These are phyloP conservation scores for sunflower (Helianthus annuus) DNA, from an alignment of 129 eudicot genomes.

Conservation along the genomic window DNA sequence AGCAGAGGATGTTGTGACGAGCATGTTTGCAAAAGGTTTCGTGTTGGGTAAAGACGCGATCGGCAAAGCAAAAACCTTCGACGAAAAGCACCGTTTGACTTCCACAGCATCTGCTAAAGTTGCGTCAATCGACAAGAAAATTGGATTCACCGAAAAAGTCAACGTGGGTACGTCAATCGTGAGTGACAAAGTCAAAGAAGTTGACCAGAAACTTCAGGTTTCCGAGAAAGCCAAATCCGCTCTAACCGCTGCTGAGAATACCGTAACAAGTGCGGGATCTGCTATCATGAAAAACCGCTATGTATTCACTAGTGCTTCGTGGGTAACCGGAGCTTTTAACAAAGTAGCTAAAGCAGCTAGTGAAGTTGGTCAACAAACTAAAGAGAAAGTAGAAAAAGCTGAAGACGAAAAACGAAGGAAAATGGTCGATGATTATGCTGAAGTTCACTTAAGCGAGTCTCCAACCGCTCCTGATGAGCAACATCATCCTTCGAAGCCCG, in stretches of 20 bases:
- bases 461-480: slow-evolving; percentile 36
- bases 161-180: slow-evolving; percentile 47
- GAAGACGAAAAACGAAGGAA: slow-evolving; percentile 37
- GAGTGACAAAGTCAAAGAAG: slow-evolving; percentile 51
- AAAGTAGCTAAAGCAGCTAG: slow-evolving; percentile 55
- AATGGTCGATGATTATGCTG: slow-evolving; percentile 47
- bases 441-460: slow-evolving; percentile 37
- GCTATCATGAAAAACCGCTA: slow-evolving; percentile 55
- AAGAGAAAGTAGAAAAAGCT: slow-evolving; percentile 45
- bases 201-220: slow-evolving; percentile 57
- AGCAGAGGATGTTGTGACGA: slow-evolving; percentile 56
- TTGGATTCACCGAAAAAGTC: slow-evolving; percentile 53
- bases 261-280: slow-evolving; percentile 44
- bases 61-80: slow-evolving; percentile 44
- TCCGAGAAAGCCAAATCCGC: slow-evolving; percentile 56
- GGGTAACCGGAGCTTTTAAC: slow-evolving; percentile 56
- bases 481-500: slow-evolving; percentile 33
- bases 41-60: slow-evolving; percentile 54
- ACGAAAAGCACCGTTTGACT: slow-evolving; percentile 49
- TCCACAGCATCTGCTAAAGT: slow-evolving; percentile 55
- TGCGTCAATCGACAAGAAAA: slow-evolving; percentile 45
- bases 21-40: slow-evolving; percentile 54
- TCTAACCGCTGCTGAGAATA: slow-evolving; percentile 49
- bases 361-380: slow-evolving; percentile 52
- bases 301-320: slow-evolving; percentile 42